Percentiles rank a stretch among this genome's conserved stretches.
These are phyloP conservation scores for Cryphonectria radicalis DNA, from an alignment of 2,329 filamentous ascomycete species.

Conservation along the genomic window DNA sequence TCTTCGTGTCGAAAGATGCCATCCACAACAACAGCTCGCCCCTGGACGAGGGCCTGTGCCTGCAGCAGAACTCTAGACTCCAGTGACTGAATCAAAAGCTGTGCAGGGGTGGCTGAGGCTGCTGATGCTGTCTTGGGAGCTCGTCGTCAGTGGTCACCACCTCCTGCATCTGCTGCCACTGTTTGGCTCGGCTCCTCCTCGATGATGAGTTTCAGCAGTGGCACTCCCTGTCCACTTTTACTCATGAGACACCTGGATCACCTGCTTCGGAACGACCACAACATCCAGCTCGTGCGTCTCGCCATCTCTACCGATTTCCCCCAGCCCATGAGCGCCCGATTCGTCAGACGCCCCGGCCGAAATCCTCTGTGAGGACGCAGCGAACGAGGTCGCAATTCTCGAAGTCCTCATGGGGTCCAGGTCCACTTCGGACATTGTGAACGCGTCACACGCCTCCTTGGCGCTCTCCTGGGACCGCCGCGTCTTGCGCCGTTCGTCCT, in stretches of 20 bases:
- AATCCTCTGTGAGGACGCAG: constrained; percentile 19
- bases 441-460: constrained; percentile 24
- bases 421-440: constrained; percentile 27
- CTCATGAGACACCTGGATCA: not conserved
- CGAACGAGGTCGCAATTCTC: constrained; percentile 21
- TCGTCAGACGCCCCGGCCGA: constrained; percentile 17
- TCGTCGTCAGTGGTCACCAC: not conserved
- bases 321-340: constrained; percentile 6
- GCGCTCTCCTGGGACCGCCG: constrained; percentile 4
- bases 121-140: not conserved
- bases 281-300: constrained; percentile 26
- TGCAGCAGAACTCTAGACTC: no score
- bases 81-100: not conserved
- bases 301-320: not conserved
- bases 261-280: constrained; percentile 22
- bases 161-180: not conserved
- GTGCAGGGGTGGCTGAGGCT: not conserved
- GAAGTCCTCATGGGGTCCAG: constrained; percentile 24
- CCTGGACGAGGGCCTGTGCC: not conserved
- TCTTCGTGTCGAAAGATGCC: not conserved
- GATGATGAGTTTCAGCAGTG: not conserved
- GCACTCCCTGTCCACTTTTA: not conserved
- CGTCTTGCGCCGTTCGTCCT: constrained; percentile 31
- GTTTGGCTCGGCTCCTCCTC: not conserved
- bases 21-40: not conserved